Evolutionary conservation across 176 grass and related monocot species (phyloP).

Genomic region (Avena insularis): DNA sequence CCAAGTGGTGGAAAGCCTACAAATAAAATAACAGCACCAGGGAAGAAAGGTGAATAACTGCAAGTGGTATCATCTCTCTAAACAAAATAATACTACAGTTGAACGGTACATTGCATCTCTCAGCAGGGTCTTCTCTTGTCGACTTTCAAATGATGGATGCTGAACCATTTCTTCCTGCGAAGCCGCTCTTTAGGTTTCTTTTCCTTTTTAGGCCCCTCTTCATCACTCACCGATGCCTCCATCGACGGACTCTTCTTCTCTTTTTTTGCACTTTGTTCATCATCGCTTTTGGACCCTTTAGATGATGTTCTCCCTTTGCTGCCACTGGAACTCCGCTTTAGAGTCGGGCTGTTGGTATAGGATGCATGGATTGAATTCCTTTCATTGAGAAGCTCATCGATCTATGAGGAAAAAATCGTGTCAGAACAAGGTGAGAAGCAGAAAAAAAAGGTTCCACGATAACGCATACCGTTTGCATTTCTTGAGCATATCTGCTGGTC

Average conservation of each 20-base stretch:
- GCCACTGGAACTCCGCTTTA: slow-evolving; percentile 73
- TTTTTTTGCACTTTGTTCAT: slow-evolving; percentile 50
- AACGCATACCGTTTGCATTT: slow-evolving; percentile 86
- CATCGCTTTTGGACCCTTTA: slow-evolving; percentile 65
- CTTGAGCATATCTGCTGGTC: slow-evolving; percentile 92
- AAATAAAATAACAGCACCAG: slow-evolving; percentile 32
- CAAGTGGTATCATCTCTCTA: background rate
- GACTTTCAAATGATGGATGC: slow-evolving; percentile 88
- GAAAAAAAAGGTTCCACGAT: slow-evolving; percentile 5
- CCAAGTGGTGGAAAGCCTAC: background rate
- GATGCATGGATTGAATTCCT: slow-evolving; percentile 89
- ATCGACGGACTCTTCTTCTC: slow-evolving; percentile 56
- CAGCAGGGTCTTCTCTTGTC: slow-evolving; percentile 95
- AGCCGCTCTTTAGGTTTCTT: slow-evolving; percentile 65
- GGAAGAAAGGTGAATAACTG: slow-evolving; percentile 7
- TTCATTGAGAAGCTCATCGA: slow-evolving; percentile 90
- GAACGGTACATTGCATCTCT: slow-evolving; percentile 45
- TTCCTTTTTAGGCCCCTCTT: slow-evolving; percentile 52
- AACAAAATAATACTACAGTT: slow-evolving; percentile 28
- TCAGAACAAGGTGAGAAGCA: slow-evolving; percentile 25
- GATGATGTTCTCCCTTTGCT: slow-evolving; percentile 67
- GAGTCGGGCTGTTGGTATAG: slow-evolving; percentile 72
- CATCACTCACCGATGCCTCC: slow-evolving; percentile 35
- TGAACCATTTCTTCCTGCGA: slow-evolving; percentile 93
- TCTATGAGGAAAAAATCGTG: slow-evolving; percentile 55